Conservation (phyloP, 2,329 filamentous ascomycete species). For the Trichoderma gracile region DNA sequence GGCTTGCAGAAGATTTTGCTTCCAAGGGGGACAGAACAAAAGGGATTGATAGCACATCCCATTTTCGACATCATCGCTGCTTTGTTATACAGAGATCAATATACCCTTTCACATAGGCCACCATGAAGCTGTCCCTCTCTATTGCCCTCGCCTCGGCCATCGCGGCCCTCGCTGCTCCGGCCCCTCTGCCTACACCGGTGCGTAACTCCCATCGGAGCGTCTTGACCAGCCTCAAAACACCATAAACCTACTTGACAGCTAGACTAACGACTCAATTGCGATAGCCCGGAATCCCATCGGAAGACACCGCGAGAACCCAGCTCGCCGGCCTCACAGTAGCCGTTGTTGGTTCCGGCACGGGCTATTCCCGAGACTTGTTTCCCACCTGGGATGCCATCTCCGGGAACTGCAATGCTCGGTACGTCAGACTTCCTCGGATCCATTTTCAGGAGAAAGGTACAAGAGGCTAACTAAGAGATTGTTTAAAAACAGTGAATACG, state of each 20-base stretch:
- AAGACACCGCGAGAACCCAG: slow-evolving; percentile 56
- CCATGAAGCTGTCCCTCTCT: slow-evolving; percentile 39
- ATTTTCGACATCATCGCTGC: neutral
- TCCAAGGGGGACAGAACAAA: neutral
- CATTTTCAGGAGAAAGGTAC: neutral
- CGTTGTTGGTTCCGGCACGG: slow-evolving; percentile 52
- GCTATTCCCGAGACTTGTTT: slow-evolving; percentile 68
- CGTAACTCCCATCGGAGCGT: neutral
- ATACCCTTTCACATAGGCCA: neutral
- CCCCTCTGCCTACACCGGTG: slow-evolving; percentile 35
- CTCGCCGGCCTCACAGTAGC: slow-evolving; percentile 61
- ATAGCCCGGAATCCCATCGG: slow-evolving; percentile 63
- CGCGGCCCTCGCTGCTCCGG: slow-evolving; percentile 36
- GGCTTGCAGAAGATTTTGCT: neutral
- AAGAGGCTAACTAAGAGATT: neutral
- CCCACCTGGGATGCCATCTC: slow-evolving; percentile 68
- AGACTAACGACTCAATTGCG: neutral
- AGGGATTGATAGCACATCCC: neutral
- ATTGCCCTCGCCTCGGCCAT: slow-evolving; percentile 32
- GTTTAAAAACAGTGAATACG: slow-evolving; percentile 53
- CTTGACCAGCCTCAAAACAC: neutral
- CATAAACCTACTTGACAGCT: neutral
- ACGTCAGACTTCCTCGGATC: slow-evolving; percentile 20
- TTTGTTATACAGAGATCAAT: neutral
- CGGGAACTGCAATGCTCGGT: slow-evolving; percentile 69